These are phyloP conservation scores for Pilasporangium apinafurcum DNA, from an alignment of 352 stramenopile species.

Conservation along the genomic window DNA sequence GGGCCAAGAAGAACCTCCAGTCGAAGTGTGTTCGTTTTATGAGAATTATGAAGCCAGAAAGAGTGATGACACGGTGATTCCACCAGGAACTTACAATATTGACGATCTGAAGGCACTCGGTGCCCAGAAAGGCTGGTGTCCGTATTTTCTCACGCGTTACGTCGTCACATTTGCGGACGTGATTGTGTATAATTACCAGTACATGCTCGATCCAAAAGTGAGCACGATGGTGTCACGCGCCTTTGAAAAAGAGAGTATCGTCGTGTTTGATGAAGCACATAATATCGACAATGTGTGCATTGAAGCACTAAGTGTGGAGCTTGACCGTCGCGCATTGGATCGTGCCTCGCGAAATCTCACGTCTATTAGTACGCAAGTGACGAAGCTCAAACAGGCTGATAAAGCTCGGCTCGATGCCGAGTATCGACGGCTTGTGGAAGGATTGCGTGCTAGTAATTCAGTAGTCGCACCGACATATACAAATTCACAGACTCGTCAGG, in stretches of 20 bases:
- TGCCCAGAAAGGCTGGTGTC: conserved; percentile 91
- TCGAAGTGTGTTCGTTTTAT: conserved; percentile 88
- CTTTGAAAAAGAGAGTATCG: conserved; percentile 91
- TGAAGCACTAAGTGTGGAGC: conserved; percentile 95
- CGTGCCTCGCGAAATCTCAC: conserved; percentile 89
- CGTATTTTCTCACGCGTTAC: conserved; percentile 98
- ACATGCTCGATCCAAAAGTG: conserved; percentile 99
- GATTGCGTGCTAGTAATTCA: conserved; percentile 89
- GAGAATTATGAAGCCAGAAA: conserved; percentile 85
- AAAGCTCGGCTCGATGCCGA: conserved; percentile 90
- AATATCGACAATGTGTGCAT: conserved; percentile 99
- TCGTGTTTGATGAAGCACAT: conserved; percentile 98
- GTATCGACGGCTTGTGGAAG: conserved; percentile 94
- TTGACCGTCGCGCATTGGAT: conserved; percentile 91
- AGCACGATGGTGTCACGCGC: conserved; percentile 87
- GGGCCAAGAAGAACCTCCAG: too few relatives aligned
- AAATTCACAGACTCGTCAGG: conserved; percentile 25
- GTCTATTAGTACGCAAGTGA: conserved; percentile 69
- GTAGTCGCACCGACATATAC: conserved; percentile 50
- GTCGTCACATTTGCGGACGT: conserved; percentile 97
- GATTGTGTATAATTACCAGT: conserved; percentile 99
- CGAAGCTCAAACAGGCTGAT: conserved; percentile 89
- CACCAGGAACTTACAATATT: conserved; percentile 93
- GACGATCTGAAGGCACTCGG: conserved; percentile 95
- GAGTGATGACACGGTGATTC: conserved; percentile 90